These are phyloP conservation scores for Chlorencoelia australis DNA, from an alignment of 2,329 filamentous ascomycete genomes.

Conservation along the genomic window DNA sequence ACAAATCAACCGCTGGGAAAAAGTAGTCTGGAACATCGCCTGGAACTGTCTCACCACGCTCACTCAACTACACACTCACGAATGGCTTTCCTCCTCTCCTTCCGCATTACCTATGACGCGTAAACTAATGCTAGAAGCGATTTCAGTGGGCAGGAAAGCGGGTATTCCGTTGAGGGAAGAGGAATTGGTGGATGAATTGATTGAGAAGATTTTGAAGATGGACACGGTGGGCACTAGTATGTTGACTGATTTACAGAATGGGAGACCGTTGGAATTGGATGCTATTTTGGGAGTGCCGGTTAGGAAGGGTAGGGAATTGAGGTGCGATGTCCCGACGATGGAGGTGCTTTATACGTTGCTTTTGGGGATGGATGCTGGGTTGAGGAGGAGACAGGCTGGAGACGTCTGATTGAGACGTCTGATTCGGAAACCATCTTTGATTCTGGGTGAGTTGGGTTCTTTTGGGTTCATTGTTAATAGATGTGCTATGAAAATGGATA, in stretches of 20 bases:
- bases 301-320: constrained; percentile 41
- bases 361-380: constrained; percentile 15
- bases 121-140: constrained; percentile 41
- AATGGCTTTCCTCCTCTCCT: constrained; percentile 38
- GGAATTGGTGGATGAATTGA: constrained; percentile 37
- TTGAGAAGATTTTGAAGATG: constrained; percentile 37
- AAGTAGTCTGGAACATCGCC: constrained; percentile 48
- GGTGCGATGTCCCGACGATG: constrained; percentile 42
- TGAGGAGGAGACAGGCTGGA: constrained; percentile 1
- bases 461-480: too few relatives aligned
- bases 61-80: constrained; percentile 40
- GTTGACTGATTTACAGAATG: constrained; percentile 47
- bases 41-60: constrained; percentile 52
- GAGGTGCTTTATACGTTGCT: constrained; percentile 30
- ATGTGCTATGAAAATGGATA: too few relatives aligned
- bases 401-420: too few relatives aligned
- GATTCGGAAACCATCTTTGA: too few relatives aligned
- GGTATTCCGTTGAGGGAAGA: constrained; percentile 36
- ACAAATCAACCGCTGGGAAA: constrained; percentile 47
- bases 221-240: constrained; percentile 39
- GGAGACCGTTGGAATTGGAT: constrained; percentile 49
- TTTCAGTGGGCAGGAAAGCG: constrained; percentile 44
- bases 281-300: constrained; percentile 52
- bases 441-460: too few relatives aligned
- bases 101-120: constrained; percentile 39